Conservation (phyloP, 2,329 filamentous ascomycete genomes). For the Colletotrichum salicis region DNA sequence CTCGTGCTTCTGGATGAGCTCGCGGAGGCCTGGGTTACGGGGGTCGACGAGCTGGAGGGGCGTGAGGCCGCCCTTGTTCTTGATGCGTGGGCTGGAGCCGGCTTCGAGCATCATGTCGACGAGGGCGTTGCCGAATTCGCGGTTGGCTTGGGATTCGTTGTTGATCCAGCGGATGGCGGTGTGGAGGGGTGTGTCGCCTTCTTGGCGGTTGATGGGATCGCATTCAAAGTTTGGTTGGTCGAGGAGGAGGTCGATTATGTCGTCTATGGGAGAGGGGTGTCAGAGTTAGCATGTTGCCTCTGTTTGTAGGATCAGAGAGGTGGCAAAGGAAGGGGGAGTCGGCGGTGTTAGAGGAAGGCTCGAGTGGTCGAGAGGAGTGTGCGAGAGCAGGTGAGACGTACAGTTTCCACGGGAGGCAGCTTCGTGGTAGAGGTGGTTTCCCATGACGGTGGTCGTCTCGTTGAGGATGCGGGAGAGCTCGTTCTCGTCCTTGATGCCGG, state of each 20-base stretch:
- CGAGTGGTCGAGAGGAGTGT: background rate
- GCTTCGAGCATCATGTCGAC: conserved; percentile 87
- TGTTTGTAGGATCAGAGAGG: background rate
- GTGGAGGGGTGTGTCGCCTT: conserved; percentile 84
- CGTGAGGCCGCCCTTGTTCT: conserved; percentile 79
- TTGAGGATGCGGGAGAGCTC: conserved; percentile 85
- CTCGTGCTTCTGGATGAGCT: conserved; percentile 76
- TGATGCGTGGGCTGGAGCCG: conserved; percentile 67
- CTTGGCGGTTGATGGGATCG: conserved; percentile 77
- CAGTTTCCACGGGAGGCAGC: conserved; percentile 88
- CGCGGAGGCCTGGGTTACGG: conserved; percentile 68
- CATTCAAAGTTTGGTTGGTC: conserved; percentile 88
- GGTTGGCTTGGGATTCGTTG: conserved; percentile 70
- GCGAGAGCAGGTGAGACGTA: conserved; percentile 55
- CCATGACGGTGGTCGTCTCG: conserved; percentile 83
- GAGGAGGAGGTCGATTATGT: conserved; percentile 83
- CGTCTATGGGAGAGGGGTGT: conserved; percentile 61
- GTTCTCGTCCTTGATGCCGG: conserved; percentile 67
- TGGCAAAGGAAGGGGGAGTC: background rate
- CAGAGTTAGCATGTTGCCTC: background rate
- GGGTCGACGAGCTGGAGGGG: conserved; percentile 80
- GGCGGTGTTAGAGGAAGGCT: background rate
- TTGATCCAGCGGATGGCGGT: conserved; percentile 82
- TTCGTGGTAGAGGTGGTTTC: conserved; percentile 89
- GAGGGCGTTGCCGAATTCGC: conserved; percentile 72